Evolutionary conservation across 805 yeast species (phyloP), one percentile per base, ranked within the genome.

Genomic region (Pichia scutulata): DNA sequence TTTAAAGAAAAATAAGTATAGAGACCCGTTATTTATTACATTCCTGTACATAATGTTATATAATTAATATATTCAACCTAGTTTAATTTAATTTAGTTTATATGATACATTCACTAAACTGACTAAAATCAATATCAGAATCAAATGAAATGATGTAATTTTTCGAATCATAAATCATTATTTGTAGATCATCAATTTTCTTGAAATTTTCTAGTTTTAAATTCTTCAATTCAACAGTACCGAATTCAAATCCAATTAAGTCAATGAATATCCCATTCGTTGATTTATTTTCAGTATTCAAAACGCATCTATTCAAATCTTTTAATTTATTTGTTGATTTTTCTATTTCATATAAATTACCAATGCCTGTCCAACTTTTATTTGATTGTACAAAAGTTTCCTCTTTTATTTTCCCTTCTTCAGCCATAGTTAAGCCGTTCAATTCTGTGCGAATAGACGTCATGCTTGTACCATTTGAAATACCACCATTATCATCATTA

Each of bases 191-290:
- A 24, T 41, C 41, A 21, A 48, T 21, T 36, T 21, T 13, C 36
- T 41, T 2, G 39, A 43, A 7, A 55, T 13, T 13, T 50, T 47
- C 9, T 48, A 41, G 4, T 18, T 39, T 2, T 4, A 1, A 8
- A 48, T 21, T 18, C 19, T 39, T 28, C 9, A 55, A 18, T 21
- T 45, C 55, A 21, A 55, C 39, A 23, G 43, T 52, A 33, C 57
- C 57, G 42, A 55, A 55, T 23, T 55, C 55, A 44, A 52, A 55
- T 16, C 57, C 54, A 3, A 48, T 55, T 10, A 55, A 46, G 14
- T 55, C 55, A 23, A 55, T n/a, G 10, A 3, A 7, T 12, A 50
- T n/a, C 8, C 24, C 36, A 4, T 24, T 10, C 1, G 39, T 25
- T 13, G 21, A 12, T 19, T 39, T 43, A 9, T 44, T 46, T 6